A percentile compares a stretch with the other conserved stretches of the same genome.
phyloP scores from a whole-genome alignment of 1,284 basidiomycete genomes.

The Mycena citricolor region DNA sequence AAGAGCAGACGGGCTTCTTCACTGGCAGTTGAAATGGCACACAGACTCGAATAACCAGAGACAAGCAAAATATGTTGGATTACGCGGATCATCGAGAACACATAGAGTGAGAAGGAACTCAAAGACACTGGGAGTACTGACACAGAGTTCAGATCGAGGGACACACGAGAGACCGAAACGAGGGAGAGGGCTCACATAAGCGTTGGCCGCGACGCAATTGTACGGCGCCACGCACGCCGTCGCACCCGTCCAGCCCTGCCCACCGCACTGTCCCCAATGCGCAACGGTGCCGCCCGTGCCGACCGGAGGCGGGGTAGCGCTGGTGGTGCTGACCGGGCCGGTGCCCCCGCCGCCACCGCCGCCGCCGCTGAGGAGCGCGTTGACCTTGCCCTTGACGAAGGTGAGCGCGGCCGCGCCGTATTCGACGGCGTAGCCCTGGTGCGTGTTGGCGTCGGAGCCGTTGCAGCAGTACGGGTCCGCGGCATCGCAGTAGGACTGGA shows the following conservation, averaged over 20 bases:
- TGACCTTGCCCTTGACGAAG: constrained; percentile 27
- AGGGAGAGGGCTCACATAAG: no score
- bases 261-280: not conserved
- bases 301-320: not conserved
- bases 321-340: constrained; percentile 1
- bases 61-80: no score
- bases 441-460: constrained; percentile 28
- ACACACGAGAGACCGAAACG: no score
- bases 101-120: no score
- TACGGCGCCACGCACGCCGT: not conserved
- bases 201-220: not conserved
- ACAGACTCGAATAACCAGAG: no score
- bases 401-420: constrained; percentile 30
- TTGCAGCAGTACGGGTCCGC: constrained; percentile 33
- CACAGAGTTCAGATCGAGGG: no score
- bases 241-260: not conserved
- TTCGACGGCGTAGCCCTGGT: constrained; percentile 32
- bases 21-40: no score
- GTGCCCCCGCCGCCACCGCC: not conserved
- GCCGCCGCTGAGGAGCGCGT: constrained; percentile 14
- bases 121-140: no score
- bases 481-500: constrained; percentile 34
- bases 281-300: not conserved
- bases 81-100: no score
- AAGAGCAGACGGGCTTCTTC: no score